Evolutionary conservation across 139 green algal genomes (phyloP), one percentile per base, ranked within the genome.

Genomic region (Raphidocelis subcapitata): DNA sequence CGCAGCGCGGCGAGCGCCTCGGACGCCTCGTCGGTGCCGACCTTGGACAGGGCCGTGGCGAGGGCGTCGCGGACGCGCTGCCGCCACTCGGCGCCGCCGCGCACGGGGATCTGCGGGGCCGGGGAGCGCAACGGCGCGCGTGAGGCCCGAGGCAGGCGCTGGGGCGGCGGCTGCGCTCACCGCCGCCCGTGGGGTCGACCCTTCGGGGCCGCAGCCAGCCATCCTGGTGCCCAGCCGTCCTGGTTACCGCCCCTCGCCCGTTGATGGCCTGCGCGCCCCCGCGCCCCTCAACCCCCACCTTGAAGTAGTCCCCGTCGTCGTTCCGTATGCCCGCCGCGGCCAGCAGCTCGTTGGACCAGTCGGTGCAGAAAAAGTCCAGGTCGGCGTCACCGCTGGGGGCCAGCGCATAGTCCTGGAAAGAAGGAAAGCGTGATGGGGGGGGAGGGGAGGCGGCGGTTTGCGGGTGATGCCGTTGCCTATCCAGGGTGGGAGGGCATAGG

Each of bases 301-400:
- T 85, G 80, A 74, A 89, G 74, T 82, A 86, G 62, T 89, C 83
- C 5, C 67, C 72, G 1, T 26, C 28, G 59, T 84, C 72, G 32
- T 84, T 81, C 21, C 71, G 65, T 18, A 85, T 78, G 32, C 83
- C 83, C 23, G 74, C 79, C 1, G 83, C 83, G 63, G 83, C 72
- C 52, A 89, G 72, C 60, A 89, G 72, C 78, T 89, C 75, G 51
- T 86, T 81, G 29, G 74, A 54, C 51, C 75, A 84, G 47, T 86
- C 78, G 3, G 72, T 72, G 74, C 84, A 86, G 75, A 89, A 89
- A 54, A 86, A 89, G 31, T 69, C 55, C 68, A 86, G 67, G 37
- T 89, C 84, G 14, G 67, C 75, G 4, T 81, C 75, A 0, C 49
- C 36, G 29, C 32, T 46, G 31, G 81, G 76, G 1, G 83, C 67